phyloP scores from a whole-genome alignment of 495 filamentous ascomycete species.

The Xanthoparmelia taractica region DNA sequence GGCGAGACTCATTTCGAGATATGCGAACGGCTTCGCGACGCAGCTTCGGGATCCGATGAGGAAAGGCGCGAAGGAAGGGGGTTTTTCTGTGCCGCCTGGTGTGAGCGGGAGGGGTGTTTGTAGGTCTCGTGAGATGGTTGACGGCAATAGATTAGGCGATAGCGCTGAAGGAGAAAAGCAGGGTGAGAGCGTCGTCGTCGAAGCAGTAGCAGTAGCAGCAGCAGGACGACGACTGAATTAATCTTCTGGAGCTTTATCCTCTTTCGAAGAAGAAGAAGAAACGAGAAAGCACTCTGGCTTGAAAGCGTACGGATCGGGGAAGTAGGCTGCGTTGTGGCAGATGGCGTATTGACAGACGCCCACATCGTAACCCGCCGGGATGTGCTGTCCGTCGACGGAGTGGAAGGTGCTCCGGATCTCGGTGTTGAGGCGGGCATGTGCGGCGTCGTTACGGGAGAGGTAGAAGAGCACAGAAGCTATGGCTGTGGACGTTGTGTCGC shows the following conservation, averaged over 20 bases:
- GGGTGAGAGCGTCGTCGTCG: no score
- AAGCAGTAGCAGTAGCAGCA: no score
- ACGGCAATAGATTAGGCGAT: no score
- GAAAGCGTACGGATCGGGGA: conserved; percentile 51
- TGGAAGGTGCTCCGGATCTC: conserved; percentile 50
- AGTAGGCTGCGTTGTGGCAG: conserved; percentile 49
- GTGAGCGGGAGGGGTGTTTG: neutral
- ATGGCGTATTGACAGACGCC: conserved; percentile 35
- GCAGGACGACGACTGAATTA: no score
- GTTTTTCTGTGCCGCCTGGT: neutral
- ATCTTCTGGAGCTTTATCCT: no score
- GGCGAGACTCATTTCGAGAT: neutral
- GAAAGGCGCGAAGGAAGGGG: neutral
- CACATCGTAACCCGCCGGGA: conserved; percentile 46
- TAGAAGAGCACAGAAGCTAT: conserved; percentile 56
- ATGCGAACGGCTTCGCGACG: neutral
- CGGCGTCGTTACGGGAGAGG: conserved; percentile 43
- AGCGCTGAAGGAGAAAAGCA: no score
- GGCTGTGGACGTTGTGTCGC: conserved; percentile 52
- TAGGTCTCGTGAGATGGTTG: no score
- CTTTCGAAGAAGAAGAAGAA: neutral
- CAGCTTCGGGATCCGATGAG: neutral
- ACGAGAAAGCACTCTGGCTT: conserved; percentile 25
- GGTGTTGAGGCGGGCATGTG: conserved; percentile 37
- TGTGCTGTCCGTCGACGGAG: conserved; percentile 42